Percentiles rank a stretch among this genome's conserved stretches.
These are phyloP conservation scores for Rhodotorula sp. DNA, from an alignment of 1,284 basidiomycete species.

Conservation along the genomic window DNA sequence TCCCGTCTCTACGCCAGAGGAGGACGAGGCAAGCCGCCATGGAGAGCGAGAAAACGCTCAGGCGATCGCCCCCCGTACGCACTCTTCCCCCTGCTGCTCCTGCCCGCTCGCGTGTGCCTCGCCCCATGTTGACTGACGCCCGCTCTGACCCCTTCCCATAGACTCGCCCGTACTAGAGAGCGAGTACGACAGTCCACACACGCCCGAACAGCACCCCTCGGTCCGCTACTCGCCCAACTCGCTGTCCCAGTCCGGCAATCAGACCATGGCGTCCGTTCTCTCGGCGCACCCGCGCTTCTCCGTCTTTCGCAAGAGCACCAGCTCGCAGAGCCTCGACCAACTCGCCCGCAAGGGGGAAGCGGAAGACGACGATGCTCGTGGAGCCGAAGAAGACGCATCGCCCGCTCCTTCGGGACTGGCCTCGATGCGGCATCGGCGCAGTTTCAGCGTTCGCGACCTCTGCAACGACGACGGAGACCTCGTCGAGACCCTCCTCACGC, in stretches of 20 bases:
- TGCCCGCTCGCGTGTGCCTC: background rate
- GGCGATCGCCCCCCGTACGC: background rate
- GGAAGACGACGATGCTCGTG: background rate
- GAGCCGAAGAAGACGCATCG: background rate
- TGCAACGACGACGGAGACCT: background rate
- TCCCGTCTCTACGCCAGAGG: background rate
- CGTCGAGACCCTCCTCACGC: constrained; percentile 23
- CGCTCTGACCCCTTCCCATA: constrained; percentile 3
- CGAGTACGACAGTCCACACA: background rate
- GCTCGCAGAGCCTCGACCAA: background rate
- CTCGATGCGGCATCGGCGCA: background rate
- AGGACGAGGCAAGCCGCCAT: background rate
- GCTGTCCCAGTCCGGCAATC: constrained; percentile 21
- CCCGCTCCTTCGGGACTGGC: background rate
- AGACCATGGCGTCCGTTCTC: constrained; percentile 28
- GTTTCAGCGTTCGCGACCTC: constrained; percentile 1
- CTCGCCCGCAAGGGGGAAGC: background rate
- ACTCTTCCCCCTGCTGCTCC: background rate
- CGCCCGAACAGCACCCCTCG: background rate
- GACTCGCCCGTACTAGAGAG: background rate
- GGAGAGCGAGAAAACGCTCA: too few relatives aligned
- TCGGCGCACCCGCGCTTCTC: constrained; percentile 34
- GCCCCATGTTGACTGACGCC: background rate
- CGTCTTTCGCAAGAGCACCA: constrained; percentile 36
- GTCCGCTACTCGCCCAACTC: constrained; percentile 14